Evolutionary conservation across 2,329 filamentous ascomycete species (phyloP), one percentile per base, ranked within the genome.

Genomic region (Apiospora malaysiana): DNA sequence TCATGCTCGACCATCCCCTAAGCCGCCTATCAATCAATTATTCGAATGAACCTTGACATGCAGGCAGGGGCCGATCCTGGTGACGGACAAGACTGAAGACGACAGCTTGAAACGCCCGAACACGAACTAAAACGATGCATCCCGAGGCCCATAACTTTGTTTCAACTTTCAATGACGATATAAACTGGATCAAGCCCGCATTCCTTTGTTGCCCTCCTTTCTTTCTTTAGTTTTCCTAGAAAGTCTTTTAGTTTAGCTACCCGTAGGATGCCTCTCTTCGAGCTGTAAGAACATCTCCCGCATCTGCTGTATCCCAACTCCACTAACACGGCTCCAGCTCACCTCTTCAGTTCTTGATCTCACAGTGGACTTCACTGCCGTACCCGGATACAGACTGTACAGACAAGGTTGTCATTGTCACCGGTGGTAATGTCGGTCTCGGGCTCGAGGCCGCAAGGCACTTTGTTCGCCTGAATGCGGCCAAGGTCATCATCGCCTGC

Each of bases 391-490:
- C 42, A 56, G 68, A 82, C 72, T 81, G 79, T 72, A 75, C 77
- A 7, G 81, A 79, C 16, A 79, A 82, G 70, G 79, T 75, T 2
- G 71, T 84, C 49, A 79, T 86, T 32, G 75, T 86, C 46, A 86
- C 83, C 0, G 84, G 84, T n/a, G 79, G 81, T 66, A 86, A 85
- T 67, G 75, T 74, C 40, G 82, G 83, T 14, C 76, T 86, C 2
- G 84, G 84, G 5, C 77, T 81, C 23, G 84, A 85, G 72, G 81
- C 82, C 45, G 80, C 81, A 16, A 79, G 80, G 4, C 82, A 85
- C 69, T 81, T 85, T 70, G 77, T 80, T 12, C 77, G 77, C 6
- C 80, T 85, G 37, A 77, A 79, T 4, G 83, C 83, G 8, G 73
- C 76, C 25, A 81, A 79, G 32, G 80, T 87, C 21, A 83, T 87